Evolutionary conservation across 768 basidiomycete species (phyloP).

Genomic region (Boletus eberwhitei): DNA sequence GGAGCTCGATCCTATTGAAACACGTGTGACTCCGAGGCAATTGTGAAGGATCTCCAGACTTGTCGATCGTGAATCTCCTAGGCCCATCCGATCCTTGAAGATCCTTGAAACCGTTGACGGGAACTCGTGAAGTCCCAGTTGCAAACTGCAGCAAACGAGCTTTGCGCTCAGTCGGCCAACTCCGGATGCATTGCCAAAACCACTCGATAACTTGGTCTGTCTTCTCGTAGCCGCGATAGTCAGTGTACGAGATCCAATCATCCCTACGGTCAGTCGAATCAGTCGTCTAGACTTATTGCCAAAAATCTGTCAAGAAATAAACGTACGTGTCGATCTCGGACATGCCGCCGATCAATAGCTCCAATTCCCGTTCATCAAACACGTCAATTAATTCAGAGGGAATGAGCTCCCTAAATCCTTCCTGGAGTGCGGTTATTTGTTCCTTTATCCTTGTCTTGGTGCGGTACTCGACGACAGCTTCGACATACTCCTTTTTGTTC

Average conservation of each 20-base stretch:
- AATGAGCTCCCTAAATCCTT: constrained; percentile 80
- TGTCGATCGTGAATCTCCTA: constrained; percentile 90
- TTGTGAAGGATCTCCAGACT: constrained; percentile 85
- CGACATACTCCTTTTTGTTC: constrained; percentile 78
- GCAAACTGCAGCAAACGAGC: constrained; percentile 86
- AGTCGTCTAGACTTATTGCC: not conserved
- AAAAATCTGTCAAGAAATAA: constrained; percentile 19
- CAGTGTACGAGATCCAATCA: constrained; percentile 93
- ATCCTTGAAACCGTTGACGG: constrained; percentile 94
- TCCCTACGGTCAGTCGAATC: constrained; percentile 43
- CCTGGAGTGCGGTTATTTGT: constrained; percentile 84
- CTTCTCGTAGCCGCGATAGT: constrained; percentile 85
- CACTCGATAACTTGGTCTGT: constrained; percentile 87
- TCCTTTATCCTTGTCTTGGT: constrained; percentile 78
- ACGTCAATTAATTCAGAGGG: constrained; percentile 82
- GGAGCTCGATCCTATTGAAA: constrained; percentile 87
- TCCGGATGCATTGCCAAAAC: constrained; percentile 93
- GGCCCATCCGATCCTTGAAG: constrained; percentile 93
- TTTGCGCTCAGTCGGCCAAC: constrained; percentile 89
- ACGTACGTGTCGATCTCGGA: constrained; percentile 80
- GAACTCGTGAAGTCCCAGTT: constrained; percentile 79
- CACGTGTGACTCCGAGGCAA: constrained; percentile 91
- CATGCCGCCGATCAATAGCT: constrained; percentile 90
- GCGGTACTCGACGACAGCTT: constrained; percentile 76
- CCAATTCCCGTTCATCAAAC: constrained; percentile 88